Base-by-base conservation (phyloP, 1,284 basidiomycete genomes). In the Leccinum variabile region DNA sequence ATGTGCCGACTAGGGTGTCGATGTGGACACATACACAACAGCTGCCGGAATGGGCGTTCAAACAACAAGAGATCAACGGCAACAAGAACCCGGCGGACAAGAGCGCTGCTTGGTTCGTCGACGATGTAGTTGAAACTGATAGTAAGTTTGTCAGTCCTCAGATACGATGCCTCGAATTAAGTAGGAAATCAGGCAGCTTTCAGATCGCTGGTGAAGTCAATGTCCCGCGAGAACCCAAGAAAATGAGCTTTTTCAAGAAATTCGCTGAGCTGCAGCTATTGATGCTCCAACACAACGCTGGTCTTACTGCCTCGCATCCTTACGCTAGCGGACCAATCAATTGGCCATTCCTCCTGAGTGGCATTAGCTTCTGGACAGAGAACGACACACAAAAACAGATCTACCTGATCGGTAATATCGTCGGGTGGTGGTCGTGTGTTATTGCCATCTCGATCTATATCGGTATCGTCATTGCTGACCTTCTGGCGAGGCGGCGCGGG, bases 361-460 rank as follows among this genome's bases (percentile, higher is more conserved):
- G 97, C 57, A 98, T 99, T 77, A 95, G 92, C 71, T 99, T 99
- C 84, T 99, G 97, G 97, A 98, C 97, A 1, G 83, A 94, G 69
- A 89, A 84, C 66, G 87, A 90, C 13, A 82, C 82, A 16, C 88
- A 92, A 71, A 89, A 93, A 77, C 97, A 99, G 78, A 95, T 99
- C 61, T 98, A 98, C 79, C 84, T 99, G 70, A 91, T 97, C 68
- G 97, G 97, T 37, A 99, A 99, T 76, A 77, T 97, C 50, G 77
- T 95, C 67, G 91, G 92, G 25, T 99, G 97, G 96, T 99, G 97
- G 95, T 84, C 90, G 9, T 92, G 92, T 76, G 88, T 94, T 28
- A 82, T 97, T 50, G 88, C 89, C 4, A 77, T 98, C 59, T 91
- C 91, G 3, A 86, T 98, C 57, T 98, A 92, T 73, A 81, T 95